A percentile compares a stretch with the other conserved stretches of the same genome.
These are phyloP conservation scores for Cubamyces sp. DNA, from an alignment of 768 basidiomycete species.

Conservation along the genomic window DNA sequence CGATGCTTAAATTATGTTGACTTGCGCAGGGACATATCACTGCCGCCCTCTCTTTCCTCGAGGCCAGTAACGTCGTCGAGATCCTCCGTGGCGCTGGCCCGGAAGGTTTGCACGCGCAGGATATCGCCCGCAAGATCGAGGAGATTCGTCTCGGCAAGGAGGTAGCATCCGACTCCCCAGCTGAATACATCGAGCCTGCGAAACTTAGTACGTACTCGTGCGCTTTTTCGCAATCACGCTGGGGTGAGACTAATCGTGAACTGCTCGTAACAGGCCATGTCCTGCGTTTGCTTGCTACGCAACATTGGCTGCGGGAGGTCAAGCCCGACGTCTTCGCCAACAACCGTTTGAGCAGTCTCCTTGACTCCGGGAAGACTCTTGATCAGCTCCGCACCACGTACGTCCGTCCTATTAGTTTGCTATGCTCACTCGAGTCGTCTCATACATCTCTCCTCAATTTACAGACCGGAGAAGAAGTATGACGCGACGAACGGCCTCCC, in stretches of 20 bases:
- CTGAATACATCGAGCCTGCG: slow-evolving; percentile 32
- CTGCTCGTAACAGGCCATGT: slow-evolving; percentile 4
- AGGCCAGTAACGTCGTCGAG: slow-evolving; percentile 70
- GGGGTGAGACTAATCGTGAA: slow-evolving; percentile 42
- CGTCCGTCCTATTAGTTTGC: not conserved
- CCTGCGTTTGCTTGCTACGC: slow-evolving; percentile 24
- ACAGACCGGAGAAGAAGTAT: slow-evolving; percentile 67
- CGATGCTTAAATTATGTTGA: too few species aligned
- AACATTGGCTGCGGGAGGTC: slow-evolving; percentile 29
- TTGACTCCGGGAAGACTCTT: slow-evolving; percentile 21
- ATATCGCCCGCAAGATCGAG: slow-evolving; percentile 28
- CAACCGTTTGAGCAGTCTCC: slow-evolving; percentile 20
- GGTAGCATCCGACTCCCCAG: not conserved
- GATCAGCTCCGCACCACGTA: slow-evolving; percentile 4
- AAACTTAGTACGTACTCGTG: slow-evolving; percentile 62
- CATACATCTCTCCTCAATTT: not conserved
- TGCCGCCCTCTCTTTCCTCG: slow-evolving; percentile 69
- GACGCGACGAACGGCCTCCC: slow-evolving; percentile 63
- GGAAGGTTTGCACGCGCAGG: slow-evolving; percentile 49
- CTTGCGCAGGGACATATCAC: slow-evolving; percentile 64
- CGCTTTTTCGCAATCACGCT: slow-evolving; percentile 79
- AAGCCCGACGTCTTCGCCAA: slow-evolving; percentile 25
- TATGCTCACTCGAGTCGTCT: not conserved
- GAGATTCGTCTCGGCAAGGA: slow-evolving; percentile 24
- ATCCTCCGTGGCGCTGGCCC: slow-evolving; percentile 67